phyloP scores from a whole-genome alignment of 805 yeast species.

The Priceomyces carsonii region DNA sequence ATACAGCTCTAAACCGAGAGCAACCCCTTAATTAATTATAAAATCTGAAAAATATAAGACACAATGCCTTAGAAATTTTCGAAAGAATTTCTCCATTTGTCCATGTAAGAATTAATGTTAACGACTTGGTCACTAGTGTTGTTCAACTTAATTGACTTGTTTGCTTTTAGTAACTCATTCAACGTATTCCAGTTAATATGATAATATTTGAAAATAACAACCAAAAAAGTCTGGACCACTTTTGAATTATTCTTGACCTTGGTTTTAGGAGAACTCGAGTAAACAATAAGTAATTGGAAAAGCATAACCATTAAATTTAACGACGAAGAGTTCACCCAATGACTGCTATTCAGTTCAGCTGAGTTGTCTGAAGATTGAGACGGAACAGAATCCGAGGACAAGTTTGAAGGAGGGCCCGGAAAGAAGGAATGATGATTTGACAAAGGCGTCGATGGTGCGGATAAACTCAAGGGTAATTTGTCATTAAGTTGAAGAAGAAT shows the following conservation, averaged over 20 bases:
- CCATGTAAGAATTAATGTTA: constrained; percentile 37
- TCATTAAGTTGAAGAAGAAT: constrained; percentile 40
- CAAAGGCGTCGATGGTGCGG: constrained; percentile 46
- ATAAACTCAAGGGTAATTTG: constrained; percentile 41
- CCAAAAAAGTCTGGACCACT: constrained; percentile 31
- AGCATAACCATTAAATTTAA: constrained; percentile 31
- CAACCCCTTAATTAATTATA: neutral
- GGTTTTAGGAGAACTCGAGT: constrained; percentile 34
- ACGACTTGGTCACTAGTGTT: constrained; percentile 30
- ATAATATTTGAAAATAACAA: constrained; percentile 36
- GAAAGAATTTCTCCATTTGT: constrained; percentile 36
- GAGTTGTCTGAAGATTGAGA: constrained; percentile 1
- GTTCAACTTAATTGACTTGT: constrained; percentile 40
- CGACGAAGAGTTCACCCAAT: constrained; percentile 24
- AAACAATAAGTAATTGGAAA: constrained; percentile 34
- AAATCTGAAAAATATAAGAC: neutral
- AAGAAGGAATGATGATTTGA: constrained; percentile 7
- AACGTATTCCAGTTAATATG: constrained; percentile 43
- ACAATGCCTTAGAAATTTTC: constrained; percentile 22
- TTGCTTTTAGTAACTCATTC: constrained; percentile 31
- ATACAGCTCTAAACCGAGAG: constrained; percentile 5
- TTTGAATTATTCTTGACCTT: constrained; percentile 28
- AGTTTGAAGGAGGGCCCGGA: constrained; percentile 1
- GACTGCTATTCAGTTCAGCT: constrained; percentile 1
- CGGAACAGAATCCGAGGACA: neutral